Conservation (phyloP, 2,329 filamentous ascomycete species). For the Tolypocladium pustulatum region DNA sequence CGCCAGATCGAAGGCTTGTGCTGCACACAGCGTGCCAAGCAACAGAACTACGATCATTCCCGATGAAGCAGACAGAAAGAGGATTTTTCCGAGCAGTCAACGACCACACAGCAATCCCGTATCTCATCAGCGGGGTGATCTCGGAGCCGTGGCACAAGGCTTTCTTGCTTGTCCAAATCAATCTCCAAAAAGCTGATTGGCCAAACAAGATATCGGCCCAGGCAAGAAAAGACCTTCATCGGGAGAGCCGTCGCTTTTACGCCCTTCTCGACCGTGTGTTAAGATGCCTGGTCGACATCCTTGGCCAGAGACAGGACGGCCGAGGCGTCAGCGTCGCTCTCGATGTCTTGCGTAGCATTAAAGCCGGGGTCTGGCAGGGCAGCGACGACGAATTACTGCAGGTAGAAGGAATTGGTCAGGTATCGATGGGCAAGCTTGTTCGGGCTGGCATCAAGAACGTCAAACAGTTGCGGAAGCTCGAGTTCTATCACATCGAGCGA, state of each 20-base stretch:
- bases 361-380: conserved; percentile 71
- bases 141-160: conserved; percentile 60
- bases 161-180: conserved; percentile 63
- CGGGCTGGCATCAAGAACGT: conserved; percentile 62
- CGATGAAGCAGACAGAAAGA: conserved; percentile 22
- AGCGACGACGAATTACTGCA: conserved; percentile 74
- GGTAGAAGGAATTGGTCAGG: conserved; percentile 66
- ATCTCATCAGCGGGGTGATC: conserved; percentile 29
- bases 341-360: conserved; percentile 67
- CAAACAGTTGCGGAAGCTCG: conserved; percentile 54
- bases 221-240: conserved; percentile 21
- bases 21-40: conserved; percentile 27
- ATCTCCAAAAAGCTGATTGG: conserved; percentile 53
- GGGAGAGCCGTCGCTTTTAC: conserved; percentile 21
- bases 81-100: conserved; percentile 28
- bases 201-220: conserved; percentile 34
- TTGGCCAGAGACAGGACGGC: conserved; percentile 44
- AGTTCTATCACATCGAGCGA: conserved; percentile 65
- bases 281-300: conserved; percentile 27
- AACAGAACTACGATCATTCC: conserved; percentile 25
- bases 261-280: conserved; percentile 21
- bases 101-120: conserved; percentile 25
- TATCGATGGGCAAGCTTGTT: conserved; percentile 63
- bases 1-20: conserved; percentile 20
- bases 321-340: conserved; percentile 57